Conservation (phyloP, 2,329 filamentous ascomycete species). For the Fusarium irregulare region DNA sequence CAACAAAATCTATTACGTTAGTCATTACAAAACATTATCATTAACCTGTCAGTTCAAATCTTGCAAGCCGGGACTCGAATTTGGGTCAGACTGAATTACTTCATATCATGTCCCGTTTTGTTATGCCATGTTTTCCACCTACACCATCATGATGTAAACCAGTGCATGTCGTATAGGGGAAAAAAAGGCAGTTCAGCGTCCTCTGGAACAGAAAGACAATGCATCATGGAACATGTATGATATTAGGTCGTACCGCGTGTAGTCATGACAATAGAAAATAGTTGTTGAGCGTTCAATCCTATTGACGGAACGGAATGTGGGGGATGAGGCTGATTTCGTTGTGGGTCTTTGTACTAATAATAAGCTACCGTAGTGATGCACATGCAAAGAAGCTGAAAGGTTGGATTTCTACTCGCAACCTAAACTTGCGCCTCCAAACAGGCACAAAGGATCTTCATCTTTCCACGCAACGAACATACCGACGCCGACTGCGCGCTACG, state of each 20-base stretch:
- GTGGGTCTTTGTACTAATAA: background rate
- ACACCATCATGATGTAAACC: background rate
- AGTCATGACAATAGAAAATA: background rate
- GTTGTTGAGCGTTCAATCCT: background rate
- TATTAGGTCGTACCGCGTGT: background rate
- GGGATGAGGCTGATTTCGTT: background rate
- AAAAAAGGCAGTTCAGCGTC: background rate
- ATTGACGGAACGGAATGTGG: background rate
- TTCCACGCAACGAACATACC: background rate
- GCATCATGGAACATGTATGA: background rate
- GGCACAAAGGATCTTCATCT: background rate
- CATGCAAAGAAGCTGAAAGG: background rate
- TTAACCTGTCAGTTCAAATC: background rate
- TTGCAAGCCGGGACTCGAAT: background rate
- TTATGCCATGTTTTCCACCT: background rate
- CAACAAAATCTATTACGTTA: constrained; percentile 15
- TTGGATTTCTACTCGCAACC: background rate
- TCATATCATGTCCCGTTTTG: background rate
- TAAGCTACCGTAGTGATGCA: background rate
- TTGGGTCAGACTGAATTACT: background rate
- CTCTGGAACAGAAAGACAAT: background rate
- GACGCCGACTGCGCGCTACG: background rate
- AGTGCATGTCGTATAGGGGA: background rate
- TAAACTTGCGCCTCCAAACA: background rate
- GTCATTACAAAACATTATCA: background rate